Conservation (phyloP, 345 rosid species). For the Mallotus nudiflorus region DNA sequence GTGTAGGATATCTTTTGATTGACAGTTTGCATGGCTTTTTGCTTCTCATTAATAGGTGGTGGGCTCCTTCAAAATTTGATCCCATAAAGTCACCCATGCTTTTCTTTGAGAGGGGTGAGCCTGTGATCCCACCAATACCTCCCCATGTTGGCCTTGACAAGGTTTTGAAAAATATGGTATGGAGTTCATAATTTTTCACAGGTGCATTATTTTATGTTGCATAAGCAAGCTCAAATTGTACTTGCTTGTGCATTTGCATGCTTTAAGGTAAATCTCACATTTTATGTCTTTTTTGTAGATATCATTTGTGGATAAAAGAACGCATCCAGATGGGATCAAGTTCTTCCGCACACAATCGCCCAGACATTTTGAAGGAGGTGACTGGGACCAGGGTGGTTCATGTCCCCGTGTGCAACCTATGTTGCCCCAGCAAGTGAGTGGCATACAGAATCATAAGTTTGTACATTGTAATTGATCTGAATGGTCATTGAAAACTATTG, state of each 20-base stretch:
- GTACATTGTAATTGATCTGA: not conserved
- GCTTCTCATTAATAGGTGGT: conserved; percentile 66
- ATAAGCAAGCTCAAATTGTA: no score
- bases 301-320: conserved; percentile 44
- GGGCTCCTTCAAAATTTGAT: conserved; percentile 93
- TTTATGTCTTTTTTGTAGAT: conserved; percentile 31
- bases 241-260: conserved; percentile 2
- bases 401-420: conserved; percentile 61
- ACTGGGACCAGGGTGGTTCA: conserved; percentile 97
- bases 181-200: conserved; percentile 10
- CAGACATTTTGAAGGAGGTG: conserved; percentile 98
- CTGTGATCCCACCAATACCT: conserved; percentile 67
- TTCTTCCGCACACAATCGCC: conserved; percentile 86
- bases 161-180: conserved; percentile 75
- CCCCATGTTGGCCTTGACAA: conserved; percentile 69
- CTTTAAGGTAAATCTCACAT: not conserved
- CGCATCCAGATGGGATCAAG: conserved; percentile 44
- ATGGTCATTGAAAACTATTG: not conserved
- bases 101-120: conserved; percentile 71
- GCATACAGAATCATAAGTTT: conserved; percentile 1
- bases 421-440: conserved; percentile 56
- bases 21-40: conserved; percentile 12
- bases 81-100: conserved; percentile 85
- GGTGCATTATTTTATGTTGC: no score
- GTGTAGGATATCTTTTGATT: not conserved